phyloP scores from a whole-genome alignment of 2,329 filamentous ascomycete species.

The Claviceps fusiformis region DNA sequence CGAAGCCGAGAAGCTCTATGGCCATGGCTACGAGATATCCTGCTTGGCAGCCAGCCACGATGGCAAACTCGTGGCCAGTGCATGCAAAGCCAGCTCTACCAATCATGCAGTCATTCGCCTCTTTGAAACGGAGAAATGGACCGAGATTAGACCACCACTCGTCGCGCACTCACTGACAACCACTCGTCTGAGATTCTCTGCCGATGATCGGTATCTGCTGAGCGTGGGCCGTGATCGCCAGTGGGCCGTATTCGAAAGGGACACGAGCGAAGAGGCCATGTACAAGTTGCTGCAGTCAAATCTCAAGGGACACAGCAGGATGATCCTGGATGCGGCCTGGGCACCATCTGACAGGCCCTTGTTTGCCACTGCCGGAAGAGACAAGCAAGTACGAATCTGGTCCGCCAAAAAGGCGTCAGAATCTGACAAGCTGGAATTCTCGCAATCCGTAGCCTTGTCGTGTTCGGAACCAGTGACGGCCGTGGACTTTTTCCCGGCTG shows the following conservation, averaged over 20 bases:
- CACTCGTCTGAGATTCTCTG: conserved; percentile 67
- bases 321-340: conserved; percentile 88
- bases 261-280: conserved; percentile 16
- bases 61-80: conserved; percentile 67
- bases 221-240: conserved; percentile 86
- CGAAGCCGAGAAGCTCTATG: conserved; percentile 91
- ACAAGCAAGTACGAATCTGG: conserved; percentile 75
- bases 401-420: conserved; percentile 16
- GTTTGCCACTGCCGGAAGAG: conserved; percentile 82
- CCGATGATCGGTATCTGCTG: conserved; percentile 59
- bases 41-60: conserved; percentile 68
- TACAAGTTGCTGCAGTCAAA: conserved; percentile 54
- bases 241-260: conserved; percentile 67
- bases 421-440: conserved; percentile 27
- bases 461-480: conserved; percentile 53
- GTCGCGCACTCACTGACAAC: conserved; percentile 79
- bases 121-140: conserved; percentile 79
- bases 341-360: conserved; percentile 40
- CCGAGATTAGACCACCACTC: conserved; percentile 71
- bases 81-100: conserved; percentile 81
- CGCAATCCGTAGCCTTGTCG: conserved; percentile 38
- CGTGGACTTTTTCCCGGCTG: conserved; percentile 45
- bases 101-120: conserved; percentile 91
- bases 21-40: conserved; percentile 94
- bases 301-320: conserved; percentile 75